phyloP scores from a whole-genome alignment of 2,329 filamentous ascomycete genomes.

The Colletotrichum sp. region DNA sequence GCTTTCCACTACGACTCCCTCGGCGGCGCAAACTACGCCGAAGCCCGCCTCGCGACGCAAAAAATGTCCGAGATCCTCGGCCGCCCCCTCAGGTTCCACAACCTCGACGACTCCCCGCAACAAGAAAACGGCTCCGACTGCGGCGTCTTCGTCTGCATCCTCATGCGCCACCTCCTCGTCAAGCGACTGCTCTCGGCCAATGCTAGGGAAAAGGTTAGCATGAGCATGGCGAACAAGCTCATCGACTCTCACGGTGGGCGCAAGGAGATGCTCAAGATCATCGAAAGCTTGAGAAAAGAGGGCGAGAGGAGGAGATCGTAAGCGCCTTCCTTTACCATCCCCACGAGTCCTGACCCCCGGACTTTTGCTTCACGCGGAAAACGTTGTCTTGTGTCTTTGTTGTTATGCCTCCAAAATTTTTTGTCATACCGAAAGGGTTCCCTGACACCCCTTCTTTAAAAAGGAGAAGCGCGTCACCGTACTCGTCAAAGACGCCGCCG shows the following conservation, averaged over 20 bases:
- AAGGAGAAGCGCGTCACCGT: conserved; percentile 41
- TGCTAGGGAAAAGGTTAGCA: conserved; percentile 85
- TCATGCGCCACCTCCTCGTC: conserved; percentile 92
- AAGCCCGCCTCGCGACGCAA: conserved; percentile 72
- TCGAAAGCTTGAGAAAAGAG: conserved; percentile 86
- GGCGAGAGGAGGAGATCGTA: conserved; percentile 84
- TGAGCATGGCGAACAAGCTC: conserved; percentile 88
- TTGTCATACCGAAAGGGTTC: not conserved
- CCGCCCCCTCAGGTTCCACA: conserved; percentile 74
- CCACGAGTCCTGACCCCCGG: not conserved
- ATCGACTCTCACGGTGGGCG: conserved; percentile 81
- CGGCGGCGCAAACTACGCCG: conserved; percentile 73
- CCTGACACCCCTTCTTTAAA: conserved; percentile 18
- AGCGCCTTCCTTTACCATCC: conserved; percentile 40
- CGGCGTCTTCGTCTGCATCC: conserved; percentile 92
- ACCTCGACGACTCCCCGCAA: conserved; percentile 84
- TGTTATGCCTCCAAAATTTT: not conserved
- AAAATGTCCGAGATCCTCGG: conserved; percentile 74
- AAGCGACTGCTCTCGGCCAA: conserved; percentile 82
- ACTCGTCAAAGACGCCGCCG: conserved; percentile 41
- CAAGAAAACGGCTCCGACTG: conserved; percentile 95
- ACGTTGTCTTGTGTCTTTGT: not conserved
- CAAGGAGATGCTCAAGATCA: conserved; percentile 90
- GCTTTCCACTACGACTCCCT: conserved; percentile 98
- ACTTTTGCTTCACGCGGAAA: not conserved